Base-by-base conservation (phyloP, 176 grass and related monocot genomes). In the Chrysopogon serrulatus region DNA sequence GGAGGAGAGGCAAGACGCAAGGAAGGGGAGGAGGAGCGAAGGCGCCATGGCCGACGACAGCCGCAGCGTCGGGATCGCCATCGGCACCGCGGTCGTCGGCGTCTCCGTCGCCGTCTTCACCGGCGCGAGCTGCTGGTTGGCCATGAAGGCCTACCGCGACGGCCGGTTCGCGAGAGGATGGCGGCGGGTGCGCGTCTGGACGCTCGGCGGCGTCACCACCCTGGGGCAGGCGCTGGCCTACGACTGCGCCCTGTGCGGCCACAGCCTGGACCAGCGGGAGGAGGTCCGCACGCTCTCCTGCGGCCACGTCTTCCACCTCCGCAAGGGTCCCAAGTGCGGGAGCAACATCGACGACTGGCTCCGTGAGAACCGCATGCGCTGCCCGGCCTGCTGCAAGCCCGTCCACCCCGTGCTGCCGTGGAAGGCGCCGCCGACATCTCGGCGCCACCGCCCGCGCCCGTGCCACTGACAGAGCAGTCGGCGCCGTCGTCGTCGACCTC, bases 201-300 rank as follows among this genome's bases (percentile, higher is more conserved):
- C 14, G 71, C 71, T 83, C 81, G 81, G 56, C 56, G 70, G 57
- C 56, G 81, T 57, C 67, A 82, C 36, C 16, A 82, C 51, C 17
- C 37, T 82, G 68, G 24, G 42, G 5, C 48, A 21, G 5, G 3
- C 21, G 49, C 67, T 82, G 65, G 24, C 9, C 33, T 56, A 56
- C 80, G 5, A 31, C 37, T 72, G 68, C 51, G 5, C 37, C 37
- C 11, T 71, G 15, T 82, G 79, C 79, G 5, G 30, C 48, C 2
- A 14, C 15, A 21, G 48, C 16, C 1, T 82, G 48, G 48, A 42
- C 0, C 16, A 67, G 34, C 4, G 36, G 65, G 48, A 71, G 35
- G 49, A 30, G 66, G 79, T 82, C 48, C 66, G 79, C 67, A 43
- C 19, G 67, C 80, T 82, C 68, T 82, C 68, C 53, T 73, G 67